Base-by-base conservation (phyloP, 768 basidiomycete species). In the Lyophyllum atratum region DNA sequence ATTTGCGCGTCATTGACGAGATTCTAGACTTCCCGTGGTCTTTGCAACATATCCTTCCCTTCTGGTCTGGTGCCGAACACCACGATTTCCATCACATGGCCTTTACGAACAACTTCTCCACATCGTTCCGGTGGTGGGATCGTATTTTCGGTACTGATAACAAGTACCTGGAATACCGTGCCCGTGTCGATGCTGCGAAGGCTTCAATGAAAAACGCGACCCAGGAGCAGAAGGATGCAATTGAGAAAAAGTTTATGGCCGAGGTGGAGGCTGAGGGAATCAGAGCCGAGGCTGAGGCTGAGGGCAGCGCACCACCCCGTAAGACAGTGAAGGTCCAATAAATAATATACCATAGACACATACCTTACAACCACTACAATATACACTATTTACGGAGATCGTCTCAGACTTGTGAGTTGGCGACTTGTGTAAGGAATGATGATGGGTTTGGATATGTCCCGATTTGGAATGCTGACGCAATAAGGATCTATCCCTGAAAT, bases 11-110 rank as follows among this genome's bases (percentile, higher is more conserved):
- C 24, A 14, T 53, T 59, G 33, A 46, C 40, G 28, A 12, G 59
- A 28, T 42, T 40, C 43, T 15, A 90, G 93, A 98, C 72, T 99
- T 99, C 84, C 96, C 97, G 0, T 98, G 95, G 95, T 95, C 93
- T 5, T 80, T 98, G 54, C 89, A 93, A 63, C 85, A 95, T 77
- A 86, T 93, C 62, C 58, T 98, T 29, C 95, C 95, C 2, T 92
- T 98, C 82, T 98, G 95, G 95, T 90, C 92, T 7, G 95, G 96
- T 37, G 95, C 95, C 0, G 96, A 98, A 66, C 93, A 96, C 75
- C 95, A 97, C 70, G 95, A 98, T 69, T 98, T 94, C 85, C 96
- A 98, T 74, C 96, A 99, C 76, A 92, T 94, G 91, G 88, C 91
- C 3, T 96, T 95, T 79, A 85, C 85, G 49, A 94, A 95, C 80